Evolutionary conservation across 1,284 basidiomycete genomes (phyloP), one percentile per base, ranked within the genome.

Genomic region (Marasmius fiardii): DNA sequence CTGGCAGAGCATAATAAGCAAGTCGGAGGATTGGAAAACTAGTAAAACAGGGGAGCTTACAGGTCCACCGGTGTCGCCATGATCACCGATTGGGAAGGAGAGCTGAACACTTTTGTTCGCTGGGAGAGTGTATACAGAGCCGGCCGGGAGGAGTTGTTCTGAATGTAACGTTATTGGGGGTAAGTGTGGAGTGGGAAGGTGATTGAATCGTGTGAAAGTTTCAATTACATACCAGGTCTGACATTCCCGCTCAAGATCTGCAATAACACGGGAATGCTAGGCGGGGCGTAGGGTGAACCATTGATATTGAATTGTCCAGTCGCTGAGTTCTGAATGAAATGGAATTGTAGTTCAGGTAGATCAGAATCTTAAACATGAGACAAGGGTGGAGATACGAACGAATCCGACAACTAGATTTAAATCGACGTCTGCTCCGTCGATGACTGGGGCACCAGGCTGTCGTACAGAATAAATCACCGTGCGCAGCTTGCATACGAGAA

Each of bases 231-330:
- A 12, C 69, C 63, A 16, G 77, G 72, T 35, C 71, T 68, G 44
- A 65, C 64, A 5, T 74, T 68, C 4, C 81, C 80, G 52, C 76
- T 80, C 34, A 83, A 63, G 44, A 83, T 76, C 56, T 83, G 81
- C 31, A 83, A 70, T 31, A 82, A 69, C 0, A 80, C 74, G 0
- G 79, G 79, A 0, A 69, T 66, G 0, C 67, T 69, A 3, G 79
- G 80, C 11, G 74, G 65, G 6, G 51, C 56, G 58, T 68, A 81
- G 5, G 63, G 43, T 26, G 59, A 61, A 16, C 68, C 68, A 45
- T 76, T 78, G 45, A 79, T 54, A 3, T 51, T 65, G 62, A 73
- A 78, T 18, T 58, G 11, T 28, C 18, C n/a, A n/a, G n/a, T n/a
- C n/a, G n/a, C n/a, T n/a, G n/a, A n/a, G n/a, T n/a, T n/a, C n/a